phyloP scores from a whole-genome alignment of 345 rosid species.

The Eucalyptus microcorys region DNA sequence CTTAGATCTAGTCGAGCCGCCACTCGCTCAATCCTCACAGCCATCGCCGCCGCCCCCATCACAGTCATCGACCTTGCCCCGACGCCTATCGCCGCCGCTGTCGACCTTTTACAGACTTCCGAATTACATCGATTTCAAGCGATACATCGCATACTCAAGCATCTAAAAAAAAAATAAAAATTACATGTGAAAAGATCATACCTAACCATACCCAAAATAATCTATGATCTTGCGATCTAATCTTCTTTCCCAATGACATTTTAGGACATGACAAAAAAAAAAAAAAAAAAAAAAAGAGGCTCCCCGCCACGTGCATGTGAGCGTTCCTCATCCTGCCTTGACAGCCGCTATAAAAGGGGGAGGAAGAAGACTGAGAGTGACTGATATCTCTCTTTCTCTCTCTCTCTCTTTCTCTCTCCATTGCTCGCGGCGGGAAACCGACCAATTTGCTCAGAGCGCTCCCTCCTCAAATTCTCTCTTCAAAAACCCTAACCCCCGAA shows the following conservation, averaged over 20 bases:
- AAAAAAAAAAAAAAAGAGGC: not conserved
- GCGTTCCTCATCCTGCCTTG: not conserved
- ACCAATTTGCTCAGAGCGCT: slow-evolving; percentile 16
- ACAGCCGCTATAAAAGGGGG: not conserved
- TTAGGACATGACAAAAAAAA: not conserved
- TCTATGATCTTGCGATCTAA: not conserved
- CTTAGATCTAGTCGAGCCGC: not conserved
- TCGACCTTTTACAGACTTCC: not conserved
- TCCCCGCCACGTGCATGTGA: not conserved
- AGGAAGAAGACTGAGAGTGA: not conserved
- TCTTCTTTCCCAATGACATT: not conserved
- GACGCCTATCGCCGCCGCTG: rapidly evolving
- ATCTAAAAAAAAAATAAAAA: not conserved
- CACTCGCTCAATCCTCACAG: not conserved
- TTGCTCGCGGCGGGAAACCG: slow-evolving; percentile 47
- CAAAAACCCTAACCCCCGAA: slow-evolving; percentile 17
- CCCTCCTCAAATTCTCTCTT: slow-evolving; percentile 17
- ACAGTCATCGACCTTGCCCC: rapidly evolving
- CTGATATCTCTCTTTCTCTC: not conserved
- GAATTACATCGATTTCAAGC: not conserved
- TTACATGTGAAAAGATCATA: not conserved
- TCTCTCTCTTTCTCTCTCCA: not conserved
- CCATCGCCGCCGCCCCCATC: rapidly evolving
- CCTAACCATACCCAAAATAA: not conserved
- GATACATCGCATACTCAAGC: not conserved